Evolutionary conservation across 169 alveolate species (phyloP), one percentile per base, ranked within the genome.

Genomic region (Babesia bovis): DNA sequence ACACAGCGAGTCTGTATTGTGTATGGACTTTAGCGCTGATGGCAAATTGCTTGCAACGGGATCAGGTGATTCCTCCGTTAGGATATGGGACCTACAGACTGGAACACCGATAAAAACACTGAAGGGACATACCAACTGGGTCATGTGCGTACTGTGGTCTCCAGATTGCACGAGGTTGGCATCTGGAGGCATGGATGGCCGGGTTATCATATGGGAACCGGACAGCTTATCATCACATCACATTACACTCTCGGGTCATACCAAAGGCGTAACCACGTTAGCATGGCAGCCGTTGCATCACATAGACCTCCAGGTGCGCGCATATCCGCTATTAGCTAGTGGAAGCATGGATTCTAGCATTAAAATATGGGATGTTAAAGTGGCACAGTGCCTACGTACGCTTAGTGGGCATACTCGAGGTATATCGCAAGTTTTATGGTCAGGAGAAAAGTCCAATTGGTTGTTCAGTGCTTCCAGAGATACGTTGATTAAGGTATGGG

Each of bases 381-480:
- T 78, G 21, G 91, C 90, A 26, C 81, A 81, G 45, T 90, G 93
- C 42, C 67, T 95, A 23, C 74, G 90, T 32, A 86, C 91, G 5
- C 90, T 95, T 38, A 75, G 91, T n/a, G 95, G 97, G 9, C 99
- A 97, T 74, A 85, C 96, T 1, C 92, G 94, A 66, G 91, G 95
- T 49, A 93, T 96, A 12, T 95, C 99, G 5, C 95, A 95, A 66
- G 94, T 95, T 40, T 71, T 94, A 10, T 97, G 99, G 99, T 95
- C 98, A 26, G 98, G 98, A 21, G 88, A 85, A 41, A 60, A 72
- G 30, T 91, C 55, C 26, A 50, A 51, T 49, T 77, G 82, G 38
- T 77, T 97, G 25, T 94, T 93, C 81, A 90, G 97, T 38, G 93
- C 98, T 56, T 93, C 98, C 25, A 90, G 98, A 65, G 99, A 97